Percentiles rank a stretch among this genome's conserved stretches.
Evolutionary conservation across 2,329 filamentous ascomycete genomes (phyloP).

Genomic region (Alternaria arbusti): DNA sequence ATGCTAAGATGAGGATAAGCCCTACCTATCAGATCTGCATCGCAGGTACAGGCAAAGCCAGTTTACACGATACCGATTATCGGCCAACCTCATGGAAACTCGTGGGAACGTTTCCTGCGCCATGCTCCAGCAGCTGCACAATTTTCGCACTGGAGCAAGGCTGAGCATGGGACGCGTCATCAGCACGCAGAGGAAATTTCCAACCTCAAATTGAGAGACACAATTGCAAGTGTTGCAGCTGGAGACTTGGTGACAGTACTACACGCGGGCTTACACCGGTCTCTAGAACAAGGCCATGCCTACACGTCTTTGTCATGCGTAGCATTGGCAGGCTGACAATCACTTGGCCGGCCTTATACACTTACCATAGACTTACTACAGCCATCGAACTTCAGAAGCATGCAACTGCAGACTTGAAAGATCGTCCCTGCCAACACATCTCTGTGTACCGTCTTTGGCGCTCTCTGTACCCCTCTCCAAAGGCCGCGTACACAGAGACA

Average conservation of each 20-base stretch:
- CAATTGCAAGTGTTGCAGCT: neutral
- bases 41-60: neutral
- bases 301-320: neutral
- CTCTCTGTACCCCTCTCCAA: neutral
- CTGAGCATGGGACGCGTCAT: conserved; percentile 6
- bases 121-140: neutral
- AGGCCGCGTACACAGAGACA: neutral
- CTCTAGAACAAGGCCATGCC: neutral
- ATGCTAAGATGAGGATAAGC: neutral
- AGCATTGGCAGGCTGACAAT: conserved; percentile 1
- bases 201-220: neutral
- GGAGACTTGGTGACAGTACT: neutral
- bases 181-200: neutral
- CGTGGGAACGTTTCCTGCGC: conserved; percentile 6
- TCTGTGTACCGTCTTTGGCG: neutral
- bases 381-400: neutral
- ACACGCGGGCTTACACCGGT: conserved; percentile 6
- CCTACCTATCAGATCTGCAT: conserved; percentile 2
- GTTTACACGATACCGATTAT: neutral
- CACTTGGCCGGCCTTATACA: conserved; percentile 12
- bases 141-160: neutral
- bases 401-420: neutral
- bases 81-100: conserved; percentile 2
- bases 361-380: neutral
- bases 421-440: neutral